Evolutionary conservation across 352 stramenopile genomes (phyloP).

Genomic region (Pythium myriotylum): DNA sequence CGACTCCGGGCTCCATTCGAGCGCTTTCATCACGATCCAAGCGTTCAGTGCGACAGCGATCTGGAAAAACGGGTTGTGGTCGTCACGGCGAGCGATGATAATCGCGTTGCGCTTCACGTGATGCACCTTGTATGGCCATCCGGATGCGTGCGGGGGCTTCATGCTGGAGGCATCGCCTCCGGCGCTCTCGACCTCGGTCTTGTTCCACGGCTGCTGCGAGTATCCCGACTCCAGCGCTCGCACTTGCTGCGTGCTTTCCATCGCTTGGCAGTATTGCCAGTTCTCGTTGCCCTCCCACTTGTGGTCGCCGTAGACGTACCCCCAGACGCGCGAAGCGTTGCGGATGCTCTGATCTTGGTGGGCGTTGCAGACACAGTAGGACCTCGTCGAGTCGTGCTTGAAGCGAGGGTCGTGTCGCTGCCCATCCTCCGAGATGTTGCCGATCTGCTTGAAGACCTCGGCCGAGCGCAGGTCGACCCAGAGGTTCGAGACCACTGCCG

Average conservation of each 20-base stretch:
- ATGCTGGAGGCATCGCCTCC: no score
- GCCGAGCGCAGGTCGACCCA: slow-evolving; percentile 47
- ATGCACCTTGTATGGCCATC: slow-evolving; percentile 9
- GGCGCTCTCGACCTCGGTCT: neutral
- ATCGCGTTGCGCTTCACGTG: slow-evolving; percentile 20
- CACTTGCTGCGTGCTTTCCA: neutral
- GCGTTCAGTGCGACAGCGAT: slow-evolving; percentile 26
- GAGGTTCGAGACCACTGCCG: slow-evolving; percentile 47
- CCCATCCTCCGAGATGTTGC: slow-evolving; percentile 31
- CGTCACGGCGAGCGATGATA: slow-evolving; percentile 30
- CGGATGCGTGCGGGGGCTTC: neutral
- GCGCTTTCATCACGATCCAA: slow-evolving; percentile 30
- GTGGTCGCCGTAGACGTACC: slow-evolving; percentile 6
- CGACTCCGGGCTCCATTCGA: slow-evolving; percentile 10
- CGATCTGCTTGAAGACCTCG: slow-evolving; percentile 26
- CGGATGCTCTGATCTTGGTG: neutral
- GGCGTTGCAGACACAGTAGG: slow-evolving; percentile 21
- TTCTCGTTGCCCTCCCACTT: neutral
- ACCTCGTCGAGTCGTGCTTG: slow-evolving; percentile 10
- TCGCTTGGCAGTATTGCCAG: slow-evolving; percentile 10
- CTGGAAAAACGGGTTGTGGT: slow-evolving; percentile 41
- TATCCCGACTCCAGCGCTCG: neutral
- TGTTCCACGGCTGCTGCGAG: slow-evolving; percentile 4
- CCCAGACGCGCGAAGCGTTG: slow-evolving; percentile 7
- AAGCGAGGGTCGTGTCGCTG: slow-evolving; percentile 42